These are phyloP conservation scores for Neonectria sp. DNA, from an alignment of 2,329 filamentous ascomycete genomes.

Conservation along the genomic window DNA sequence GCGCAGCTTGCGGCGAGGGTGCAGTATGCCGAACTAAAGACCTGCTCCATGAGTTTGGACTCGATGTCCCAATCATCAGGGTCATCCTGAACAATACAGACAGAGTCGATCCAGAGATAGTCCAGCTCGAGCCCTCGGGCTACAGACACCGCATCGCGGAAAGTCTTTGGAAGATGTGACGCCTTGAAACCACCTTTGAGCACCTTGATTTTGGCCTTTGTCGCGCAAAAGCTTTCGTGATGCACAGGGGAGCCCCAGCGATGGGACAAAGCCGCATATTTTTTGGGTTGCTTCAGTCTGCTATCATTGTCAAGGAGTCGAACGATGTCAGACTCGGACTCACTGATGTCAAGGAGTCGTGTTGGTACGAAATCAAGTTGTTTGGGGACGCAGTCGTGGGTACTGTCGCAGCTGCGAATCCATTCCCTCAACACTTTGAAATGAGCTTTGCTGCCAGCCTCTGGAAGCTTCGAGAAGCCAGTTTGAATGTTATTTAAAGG, in stretches of 20 bases:
- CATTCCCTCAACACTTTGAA: slow-evolving; percentile 35
- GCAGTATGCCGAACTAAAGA: slow-evolving; percentile 32
- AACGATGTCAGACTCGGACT: slow-evolving; percentile 15
- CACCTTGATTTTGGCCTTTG: slow-evolving; percentile 4
- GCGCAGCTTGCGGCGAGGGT: slow-evolving; percentile 29
- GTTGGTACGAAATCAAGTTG: slow-evolving; percentile 31
- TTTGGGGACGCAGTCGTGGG: slow-evolving; percentile 20
- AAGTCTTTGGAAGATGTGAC: slow-evolving; percentile 27
- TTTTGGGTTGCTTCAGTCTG: neutral
- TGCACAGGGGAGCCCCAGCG: slow-evolving; percentile 39
- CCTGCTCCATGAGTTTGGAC: slow-evolving; percentile 30
- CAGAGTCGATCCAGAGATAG: slow-evolving; percentile 36
- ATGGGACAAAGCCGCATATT: slow-evolving; percentile 44
- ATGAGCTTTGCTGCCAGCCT: slow-evolving; percentile 22
- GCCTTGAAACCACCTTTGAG: neutral
- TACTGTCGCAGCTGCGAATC: slow-evolving; percentile 32
- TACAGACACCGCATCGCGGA: slow-evolving; percentile 28
- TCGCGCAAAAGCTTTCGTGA: slow-evolving; percentile 1
- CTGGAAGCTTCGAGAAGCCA: slow-evolving; percentile 33
- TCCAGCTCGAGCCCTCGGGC: slow-evolving; percentile 19
- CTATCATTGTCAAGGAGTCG: neutral
- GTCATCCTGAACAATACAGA: slow-evolving; percentile 38
- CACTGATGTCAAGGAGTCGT: slow-evolving; percentile 41
- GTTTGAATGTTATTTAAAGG: slow-evolving; percentile 26
- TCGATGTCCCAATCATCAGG: slow-evolving; percentile 30